A percentile compares a stretch with the other conserved stretches of the same genome.
phyloP scores from a whole-genome alignment of 192 early-diverging fungal genomes.

The Geranomyces michiganensis region DNA sequence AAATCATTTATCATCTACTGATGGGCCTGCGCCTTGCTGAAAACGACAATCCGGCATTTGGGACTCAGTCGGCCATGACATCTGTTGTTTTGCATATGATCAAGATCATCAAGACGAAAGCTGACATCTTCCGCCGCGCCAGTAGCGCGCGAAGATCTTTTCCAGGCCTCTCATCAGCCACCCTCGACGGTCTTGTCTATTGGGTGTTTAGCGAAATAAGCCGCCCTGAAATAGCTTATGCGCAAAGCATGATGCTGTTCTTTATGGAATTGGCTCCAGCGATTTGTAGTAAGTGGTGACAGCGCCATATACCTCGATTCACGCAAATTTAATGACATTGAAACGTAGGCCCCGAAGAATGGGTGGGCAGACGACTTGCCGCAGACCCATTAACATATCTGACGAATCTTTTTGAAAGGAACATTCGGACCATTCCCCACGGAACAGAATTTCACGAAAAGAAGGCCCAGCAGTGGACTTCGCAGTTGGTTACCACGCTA shows the following conservation, averaged over 20 bases:
- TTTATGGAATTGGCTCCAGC: conserved; percentile 58
- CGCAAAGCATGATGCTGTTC: conserved; percentile 64
- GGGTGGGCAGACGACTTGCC: background rate
- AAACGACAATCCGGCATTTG: conserved; percentile 59
- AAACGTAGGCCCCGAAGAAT: conserved; percentile 18
- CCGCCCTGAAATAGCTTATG: conserved; percentile 57
- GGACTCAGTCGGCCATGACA: conserved; percentile 55
- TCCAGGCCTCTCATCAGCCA: conserved; percentile 44
- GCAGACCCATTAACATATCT: background rate
- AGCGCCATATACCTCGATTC: background rate
- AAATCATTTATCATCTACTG: conserved; percentile 69
- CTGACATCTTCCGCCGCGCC: conserved; percentile 51
- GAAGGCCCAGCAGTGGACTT: conserved; percentile 26
- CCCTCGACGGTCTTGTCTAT: conserved; percentile 53
- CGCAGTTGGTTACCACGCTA: conserved; percentile 27
- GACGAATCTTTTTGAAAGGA: conserved; percentile 14
- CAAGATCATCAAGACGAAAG: conserved; percentile 62
- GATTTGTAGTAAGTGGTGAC: conserved; percentile 2
- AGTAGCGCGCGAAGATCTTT: conserved; percentile 49
- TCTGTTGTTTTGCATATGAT: conserved; percentile 60
- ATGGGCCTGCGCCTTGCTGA: conserved; percentile 64
- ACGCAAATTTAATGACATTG: background rate
- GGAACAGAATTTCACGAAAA: conserved; percentile 19
- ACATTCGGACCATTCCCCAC: background rate
- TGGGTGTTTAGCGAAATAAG: conserved; percentile 66